phyloP scores from a whole-genome alignment of 2,329 filamentous ascomycete species.

The Massarina eburnea region DNA sequence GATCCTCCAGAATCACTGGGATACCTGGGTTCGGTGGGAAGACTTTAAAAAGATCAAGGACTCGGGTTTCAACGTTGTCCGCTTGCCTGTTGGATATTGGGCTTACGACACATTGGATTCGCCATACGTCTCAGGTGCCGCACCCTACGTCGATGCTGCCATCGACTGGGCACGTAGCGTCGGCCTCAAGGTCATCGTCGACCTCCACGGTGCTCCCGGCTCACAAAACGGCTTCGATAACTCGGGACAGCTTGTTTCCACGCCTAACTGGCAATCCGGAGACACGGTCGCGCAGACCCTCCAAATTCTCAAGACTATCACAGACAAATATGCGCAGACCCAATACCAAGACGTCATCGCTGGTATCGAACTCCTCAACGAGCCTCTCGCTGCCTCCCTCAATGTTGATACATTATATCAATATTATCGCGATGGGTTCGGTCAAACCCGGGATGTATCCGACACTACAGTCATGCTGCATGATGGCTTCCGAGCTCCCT shows the following conservation, averaged over 20 bases:
- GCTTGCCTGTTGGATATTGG: slow-evolving; percentile 63
- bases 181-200: slow-evolving; percentile 60
- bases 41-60: slow-evolving; percentile 61
- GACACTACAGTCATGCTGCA: slow-evolving; percentile 59
- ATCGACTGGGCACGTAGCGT: slow-evolving; percentile 58
- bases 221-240: slow-evolving; percentile 66
- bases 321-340: slow-evolving; percentile 57
- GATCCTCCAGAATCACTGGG: slow-evolving; percentile 54
- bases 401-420: slow-evolving; percentile 50
- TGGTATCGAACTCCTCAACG: slow-evolving; percentile 60
- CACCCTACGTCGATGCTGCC: slow-evolving; percentile 57
- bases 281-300: slow-evolving; percentile 55
- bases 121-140: slow-evolving; percentile 56
- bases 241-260: slow-evolving; percentile 54
- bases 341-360: slow-evolving; percentile 61
- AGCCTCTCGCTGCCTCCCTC: slow-evolving; percentile 54
- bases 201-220: slow-evolving; percentile 60
- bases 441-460: slow-evolving; percentile 48
- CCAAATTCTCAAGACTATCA: slow-evolving; percentile 59
- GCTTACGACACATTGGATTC: slow-evolving; percentile 55
- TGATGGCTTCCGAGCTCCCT: slow-evolving; percentile 57
- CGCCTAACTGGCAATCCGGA: slow-evolving; percentile 50
- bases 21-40: slow-evolving; percentile 50
- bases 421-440: slow-evolving; percentile 59
- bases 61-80: slow-evolving; percentile 61